Evolutionary conservation across 176 grass and related monocot species (phyloP).

Genomic region (Phyllostachys edulis): DNA sequence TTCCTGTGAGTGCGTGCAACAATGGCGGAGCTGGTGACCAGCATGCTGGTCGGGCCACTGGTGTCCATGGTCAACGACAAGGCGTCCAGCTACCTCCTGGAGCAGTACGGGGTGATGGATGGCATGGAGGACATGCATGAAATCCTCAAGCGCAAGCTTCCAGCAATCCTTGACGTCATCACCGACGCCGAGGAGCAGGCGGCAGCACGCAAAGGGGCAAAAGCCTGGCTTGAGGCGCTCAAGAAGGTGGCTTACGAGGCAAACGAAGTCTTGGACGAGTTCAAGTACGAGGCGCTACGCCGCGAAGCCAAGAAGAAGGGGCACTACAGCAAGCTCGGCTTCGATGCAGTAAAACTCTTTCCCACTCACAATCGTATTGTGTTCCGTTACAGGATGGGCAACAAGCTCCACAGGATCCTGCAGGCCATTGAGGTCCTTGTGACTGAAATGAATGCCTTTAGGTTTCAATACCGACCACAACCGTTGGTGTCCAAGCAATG

Average conservation of each 20-base stretch:
- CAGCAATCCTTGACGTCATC: too few species aligned
- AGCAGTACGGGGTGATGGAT: too few species aligned
- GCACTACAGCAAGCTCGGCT: neutral
- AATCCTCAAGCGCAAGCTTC: too few species aligned
- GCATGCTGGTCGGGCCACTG: too few species aligned
- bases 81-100: too few species aligned
- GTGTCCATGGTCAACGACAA: too few species aligned
- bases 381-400: constrained; percentile 6
- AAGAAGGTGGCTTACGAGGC: constrained; percentile 30
- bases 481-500: neutral
- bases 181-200: too few species aligned
- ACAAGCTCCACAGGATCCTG: constrained; percentile 17
- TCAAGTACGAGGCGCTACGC: constrained; percentile 20
- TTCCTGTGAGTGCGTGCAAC: too few species aligned
- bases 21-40: too few species aligned
- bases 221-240: neutral
- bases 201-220: neutral
- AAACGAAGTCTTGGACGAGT: constrained; percentile 37
- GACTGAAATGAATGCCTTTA: neutral
- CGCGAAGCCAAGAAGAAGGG: constrained; percentile 6
- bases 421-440: neutral
- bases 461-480: neutral
- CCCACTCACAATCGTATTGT: neutral
- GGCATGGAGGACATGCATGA: too few species aligned
- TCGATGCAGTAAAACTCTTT: neutral